Percentiles rank a stretch among this genome's conserved stretches.
phyloP scores from a whole-genome alignment of 148 eudicot genomes.

The Vaccinium myrtillus region DNA sequence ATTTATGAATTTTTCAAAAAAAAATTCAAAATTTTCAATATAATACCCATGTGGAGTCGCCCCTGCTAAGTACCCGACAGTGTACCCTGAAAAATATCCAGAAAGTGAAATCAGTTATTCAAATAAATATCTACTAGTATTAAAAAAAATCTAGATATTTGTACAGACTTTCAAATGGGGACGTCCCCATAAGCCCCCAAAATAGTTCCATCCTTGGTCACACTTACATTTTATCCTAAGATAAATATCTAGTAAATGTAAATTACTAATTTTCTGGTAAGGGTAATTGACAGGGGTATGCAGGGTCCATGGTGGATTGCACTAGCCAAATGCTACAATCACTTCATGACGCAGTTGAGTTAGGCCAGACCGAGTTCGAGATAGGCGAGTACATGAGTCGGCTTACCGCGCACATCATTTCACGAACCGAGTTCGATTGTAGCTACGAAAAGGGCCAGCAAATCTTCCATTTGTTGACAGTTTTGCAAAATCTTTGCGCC shows the following conservation, averaged over 20 bases:
- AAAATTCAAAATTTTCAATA: too few species aligned
- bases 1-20: too few species aligned
- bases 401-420: slow-evolving; percentile 79
- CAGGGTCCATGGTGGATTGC: slow-evolving; percentile 79
- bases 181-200: too few species aligned
- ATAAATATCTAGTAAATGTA: background rate
- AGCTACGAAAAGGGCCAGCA: slow-evolving; percentile 81
- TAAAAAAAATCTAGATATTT: too few species aligned
- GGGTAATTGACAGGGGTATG: slow-evolving; percentile 52
- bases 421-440: slow-evolving; percentile 74
- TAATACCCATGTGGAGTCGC: too few species aligned
- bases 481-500: slow-evolving; percentile 71
- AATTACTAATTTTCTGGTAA: background rate
- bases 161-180: too few species aligned
- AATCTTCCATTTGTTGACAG: slow-evolving; percentile 57
- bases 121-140: too few species aligned
- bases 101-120: too few species aligned
- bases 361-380: slow-evolving; percentile 60
- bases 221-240: too few species aligned
- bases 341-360: slow-evolving; percentile 27
- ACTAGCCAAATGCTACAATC: slow-evolving; percentile 59
- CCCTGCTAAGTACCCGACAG: too few species aligned
- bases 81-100: too few species aligned
- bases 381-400: slow-evolving; percentile 73
- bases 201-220: too few species aligned